These are phyloP conservation scores for Trichoderma cornu-damae DNA, from an alignment of 2,329 filamentous ascomycete genomes.

Conservation along the genomic window DNA sequence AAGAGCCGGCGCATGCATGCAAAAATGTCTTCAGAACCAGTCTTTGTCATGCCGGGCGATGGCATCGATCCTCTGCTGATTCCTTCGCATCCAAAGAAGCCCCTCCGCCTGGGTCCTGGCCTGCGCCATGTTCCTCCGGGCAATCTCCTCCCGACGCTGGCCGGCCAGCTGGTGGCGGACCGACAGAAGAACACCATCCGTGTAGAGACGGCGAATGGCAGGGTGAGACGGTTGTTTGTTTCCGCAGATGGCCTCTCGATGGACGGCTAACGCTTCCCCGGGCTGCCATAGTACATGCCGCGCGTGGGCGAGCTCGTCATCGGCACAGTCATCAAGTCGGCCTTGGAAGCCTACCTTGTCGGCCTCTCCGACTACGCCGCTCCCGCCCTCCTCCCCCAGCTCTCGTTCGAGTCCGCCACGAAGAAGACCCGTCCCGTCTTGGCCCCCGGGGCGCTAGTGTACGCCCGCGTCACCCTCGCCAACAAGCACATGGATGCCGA, in stretches of 20 bases:
- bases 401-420: constrained; percentile 88
- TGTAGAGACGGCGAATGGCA: constrained; percentile 65
- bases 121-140: constrained; percentile 76
- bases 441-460: constrained; percentile 70
- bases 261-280: constrained; percentile 25
- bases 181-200: constrained; percentile 70
- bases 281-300: constrained; percentile 74
- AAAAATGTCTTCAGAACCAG: constrained; percentile 52
- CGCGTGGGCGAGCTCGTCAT: constrained; percentile 81
- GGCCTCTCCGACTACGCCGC: constrained; percentile 61
- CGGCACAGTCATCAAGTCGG: constrained; percentile 72
- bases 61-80: constrained; percentile 59
- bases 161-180: constrained; percentile 63
- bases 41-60: constrained; percentile 78
- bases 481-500: constrained; percentile 84
- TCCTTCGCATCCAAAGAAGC: constrained; percentile 61
- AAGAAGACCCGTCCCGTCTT: constrained; percentile 87
- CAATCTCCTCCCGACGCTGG: constrained; percentile 63
- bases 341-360: constrained; percentile 74
- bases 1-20: neutral
- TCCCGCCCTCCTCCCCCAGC: constrained; percentile 69
- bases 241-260: neutral
- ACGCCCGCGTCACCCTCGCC: constrained; percentile 74
- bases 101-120: constrained; percentile 77
- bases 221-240: constrained; percentile 45